Percentiles rank a stretch among this genome's conserved stretches.
These are phyloP conservation scores for Eucalyptus lansdowneana DNA, from an alignment of 345 rosid genomes.

Conservation along the genomic window DNA sequence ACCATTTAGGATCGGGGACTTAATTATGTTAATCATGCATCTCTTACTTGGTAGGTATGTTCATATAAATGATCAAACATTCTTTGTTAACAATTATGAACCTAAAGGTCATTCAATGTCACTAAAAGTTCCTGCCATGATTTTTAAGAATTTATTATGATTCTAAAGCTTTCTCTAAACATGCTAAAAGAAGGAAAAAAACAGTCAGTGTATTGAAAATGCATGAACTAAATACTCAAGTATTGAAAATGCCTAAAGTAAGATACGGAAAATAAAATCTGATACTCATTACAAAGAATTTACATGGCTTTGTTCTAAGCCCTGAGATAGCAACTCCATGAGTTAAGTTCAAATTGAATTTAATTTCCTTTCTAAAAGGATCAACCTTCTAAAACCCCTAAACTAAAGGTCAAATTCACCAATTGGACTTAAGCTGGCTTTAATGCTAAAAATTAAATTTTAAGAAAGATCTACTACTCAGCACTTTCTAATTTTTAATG, in stretches of 20 bases:
- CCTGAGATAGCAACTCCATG: not conserved
- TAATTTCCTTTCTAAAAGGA: not conserved
- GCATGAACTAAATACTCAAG: not conserved
- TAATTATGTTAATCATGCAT: too few species aligned
- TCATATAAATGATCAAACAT: not conserved
- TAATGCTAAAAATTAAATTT: not conserved
- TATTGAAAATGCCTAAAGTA: too few species aligned
- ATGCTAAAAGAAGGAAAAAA: not conserved
- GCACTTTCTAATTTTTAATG: not conserved
- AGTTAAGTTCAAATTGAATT: too few species aligned
- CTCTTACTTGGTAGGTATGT: not conserved
- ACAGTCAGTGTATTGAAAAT: not conserved
- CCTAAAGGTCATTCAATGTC: not conserved
- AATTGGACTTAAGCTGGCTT: too few species aligned
- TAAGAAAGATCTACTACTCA: not conserved
- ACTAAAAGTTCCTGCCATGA: not conserved
- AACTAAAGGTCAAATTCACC: not conserved
- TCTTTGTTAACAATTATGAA: not conserved
- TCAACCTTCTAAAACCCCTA: not conserved
- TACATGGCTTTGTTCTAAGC: too few species aligned
- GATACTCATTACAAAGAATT: not conserved
- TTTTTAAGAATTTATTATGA: not conserved
- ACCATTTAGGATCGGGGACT: accelerated
- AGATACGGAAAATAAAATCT: too few species aligned
- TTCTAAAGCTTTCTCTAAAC: not conserved